Conservation (phyloP, 2,329 filamentous ascomycete species). For the Ascochyta clinopodiicola region DNA sequence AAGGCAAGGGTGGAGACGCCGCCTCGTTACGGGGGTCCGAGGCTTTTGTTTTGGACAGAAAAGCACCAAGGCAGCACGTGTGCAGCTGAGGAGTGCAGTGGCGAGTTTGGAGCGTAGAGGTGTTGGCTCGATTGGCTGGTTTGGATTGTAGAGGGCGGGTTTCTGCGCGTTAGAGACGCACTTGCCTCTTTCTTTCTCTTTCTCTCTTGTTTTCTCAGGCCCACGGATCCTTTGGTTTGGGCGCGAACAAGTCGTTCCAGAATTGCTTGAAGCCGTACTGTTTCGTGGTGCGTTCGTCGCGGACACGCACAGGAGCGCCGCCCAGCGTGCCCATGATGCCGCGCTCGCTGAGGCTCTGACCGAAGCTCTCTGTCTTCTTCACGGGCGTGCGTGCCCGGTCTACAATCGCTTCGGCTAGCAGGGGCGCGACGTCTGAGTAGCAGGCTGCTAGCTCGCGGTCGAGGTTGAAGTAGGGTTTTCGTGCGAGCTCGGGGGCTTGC, state of each 20-base stretch:
- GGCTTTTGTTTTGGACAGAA: too few species aligned
- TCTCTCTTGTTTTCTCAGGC: background rate
- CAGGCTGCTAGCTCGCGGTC: constrained; percentile 81
- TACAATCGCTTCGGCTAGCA: constrained; percentile 73
- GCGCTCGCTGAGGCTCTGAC: constrained; percentile 51
- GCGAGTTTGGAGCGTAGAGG: too few species aligned
- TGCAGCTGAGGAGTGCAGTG: too few species aligned
- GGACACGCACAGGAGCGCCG: constrained; percentile 63
- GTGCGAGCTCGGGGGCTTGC: constrained; percentile 89
- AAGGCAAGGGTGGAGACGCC: too few species aligned
- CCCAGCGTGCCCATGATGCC: constrained; percentile 69
- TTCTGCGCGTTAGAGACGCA: too few species aligned
- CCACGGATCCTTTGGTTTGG: constrained; percentile 14
- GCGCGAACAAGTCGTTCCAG: constrained; percentile 80
- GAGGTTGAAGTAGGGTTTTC: constrained; percentile 88
- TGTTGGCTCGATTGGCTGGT: too few species aligned
- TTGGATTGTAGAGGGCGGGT: too few species aligned
- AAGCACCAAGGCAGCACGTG: too few species aligned
- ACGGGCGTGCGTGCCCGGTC: constrained; percentile 65
- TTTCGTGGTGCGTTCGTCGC: constrained; percentile 75
- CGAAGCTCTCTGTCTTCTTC: constrained; percentile 43
- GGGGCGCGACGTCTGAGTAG: constrained; percentile 84
- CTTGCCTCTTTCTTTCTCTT: too few species aligned
- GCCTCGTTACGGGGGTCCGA: too few species aligned
- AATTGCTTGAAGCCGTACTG: constrained; percentile 86